Evolutionary conservation across 1,139 yeast genomes (phyloP).

Genomic region (Zhuliangozyma parablackwelliae): DNA sequence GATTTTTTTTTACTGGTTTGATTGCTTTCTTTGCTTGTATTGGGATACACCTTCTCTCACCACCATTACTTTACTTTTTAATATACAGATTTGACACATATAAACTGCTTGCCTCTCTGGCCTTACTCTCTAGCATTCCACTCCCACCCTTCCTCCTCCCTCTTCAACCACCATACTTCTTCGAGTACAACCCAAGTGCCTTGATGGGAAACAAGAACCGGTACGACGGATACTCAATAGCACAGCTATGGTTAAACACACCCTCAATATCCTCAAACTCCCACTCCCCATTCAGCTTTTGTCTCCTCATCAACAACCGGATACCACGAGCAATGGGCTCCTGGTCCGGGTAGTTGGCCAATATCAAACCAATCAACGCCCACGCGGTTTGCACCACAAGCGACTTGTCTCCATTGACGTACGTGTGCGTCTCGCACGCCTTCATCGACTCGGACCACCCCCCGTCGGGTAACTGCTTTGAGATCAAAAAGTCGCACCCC

Average conservation of each 20-base stretch:
- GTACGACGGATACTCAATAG: slow-evolving; percentile 94
- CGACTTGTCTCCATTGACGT: slow-evolving; percentile 57
- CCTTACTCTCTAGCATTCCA: too few species aligned
- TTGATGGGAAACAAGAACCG: slow-evolving; percentile 86
- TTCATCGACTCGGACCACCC: slow-evolving; percentile 96
- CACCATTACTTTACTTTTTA: too few species aligned
- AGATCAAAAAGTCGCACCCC: slow-evolving; percentile 82
- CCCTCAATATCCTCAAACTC: slow-evolving; percentile 85
- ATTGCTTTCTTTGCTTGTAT: too few species aligned
- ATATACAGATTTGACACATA: too few species aligned
- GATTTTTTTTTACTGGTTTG: too few species aligned
- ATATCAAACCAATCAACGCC: slow-evolving; percentile 78
- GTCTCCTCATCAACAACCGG: slow-evolving; percentile 60
- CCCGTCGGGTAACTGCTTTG: slow-evolving; percentile 80
- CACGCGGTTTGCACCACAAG: slow-evolving; percentile 90
- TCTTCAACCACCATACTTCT: slow-evolving; percentile 29
- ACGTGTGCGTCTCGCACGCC: slow-evolving; percentile 77
- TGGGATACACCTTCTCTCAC: too few species aligned
- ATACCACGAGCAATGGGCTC: slow-evolving; percentile 63
- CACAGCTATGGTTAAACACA: slow-evolving; percentile 87
- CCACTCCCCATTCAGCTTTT: slow-evolving; percentile 79
- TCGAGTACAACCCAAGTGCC: slow-evolving; percentile 76
- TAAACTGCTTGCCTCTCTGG: too few species aligned
- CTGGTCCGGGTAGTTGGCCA: slow-evolving; percentile 76
- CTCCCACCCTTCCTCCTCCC: too few species aligned